These are phyloP conservation scores for Fusarium sp. DNA, from an alignment of 2,329 filamentous ascomycete species.

Conservation along the genomic window DNA sequence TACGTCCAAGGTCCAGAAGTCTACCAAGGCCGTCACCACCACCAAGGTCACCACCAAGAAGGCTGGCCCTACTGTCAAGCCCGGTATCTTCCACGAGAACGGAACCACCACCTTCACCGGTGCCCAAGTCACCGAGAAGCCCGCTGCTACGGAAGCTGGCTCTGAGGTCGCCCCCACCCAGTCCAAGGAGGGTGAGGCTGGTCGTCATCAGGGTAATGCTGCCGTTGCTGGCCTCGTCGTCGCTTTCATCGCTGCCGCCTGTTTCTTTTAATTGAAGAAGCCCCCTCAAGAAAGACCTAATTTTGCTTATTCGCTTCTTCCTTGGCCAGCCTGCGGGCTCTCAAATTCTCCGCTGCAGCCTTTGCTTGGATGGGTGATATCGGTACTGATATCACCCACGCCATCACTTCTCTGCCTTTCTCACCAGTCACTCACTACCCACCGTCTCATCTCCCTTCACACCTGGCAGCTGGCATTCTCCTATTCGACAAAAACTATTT, in stretches of 20 bases:
- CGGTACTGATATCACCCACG: not conserved
- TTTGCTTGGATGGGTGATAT: slow-evolving; percentile 1
- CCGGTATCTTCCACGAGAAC: slow-evolving; percentile 67
- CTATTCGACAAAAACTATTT: slow-evolving; percentile 35
- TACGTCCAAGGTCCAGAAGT: slow-evolving; percentile 24
- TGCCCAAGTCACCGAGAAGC: slow-evolving; percentile 11
- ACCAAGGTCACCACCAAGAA: slow-evolving; percentile 29
- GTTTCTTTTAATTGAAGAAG: slow-evolving; percentile 53
- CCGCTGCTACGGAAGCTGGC: slow-evolving; percentile 39
- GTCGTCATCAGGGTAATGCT: slow-evolving; percentile 59
- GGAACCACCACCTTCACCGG: slow-evolving; percentile 44
- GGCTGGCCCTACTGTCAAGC: slow-evolving; percentile 38
- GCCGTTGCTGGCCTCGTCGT: slow-evolving; percentile 66
- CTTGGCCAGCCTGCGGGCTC: slow-evolving; percentile 28
- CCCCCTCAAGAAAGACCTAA: not conserved
- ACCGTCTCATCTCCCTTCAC: slow-evolving; percentile 7
- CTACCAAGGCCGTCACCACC: slow-evolving; percentile 20
- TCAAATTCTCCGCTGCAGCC: not conserved
- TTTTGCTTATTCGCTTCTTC: slow-evolving; percentile 24
- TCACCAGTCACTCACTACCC: slow-evolving; percentile 11
- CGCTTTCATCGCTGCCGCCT: slow-evolving; percentile 64
- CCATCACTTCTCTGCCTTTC: slow-evolving; percentile 12
- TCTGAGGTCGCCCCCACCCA: slow-evolving; percentile 47
- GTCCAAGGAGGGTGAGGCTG: slow-evolving; percentile 57
- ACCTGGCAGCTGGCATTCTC: slow-evolving; percentile 38